Evolutionary conservation across 2,329 filamentous ascomycete genomes (phyloP).

Genomic region (Fusarium chuoi): DNA sequence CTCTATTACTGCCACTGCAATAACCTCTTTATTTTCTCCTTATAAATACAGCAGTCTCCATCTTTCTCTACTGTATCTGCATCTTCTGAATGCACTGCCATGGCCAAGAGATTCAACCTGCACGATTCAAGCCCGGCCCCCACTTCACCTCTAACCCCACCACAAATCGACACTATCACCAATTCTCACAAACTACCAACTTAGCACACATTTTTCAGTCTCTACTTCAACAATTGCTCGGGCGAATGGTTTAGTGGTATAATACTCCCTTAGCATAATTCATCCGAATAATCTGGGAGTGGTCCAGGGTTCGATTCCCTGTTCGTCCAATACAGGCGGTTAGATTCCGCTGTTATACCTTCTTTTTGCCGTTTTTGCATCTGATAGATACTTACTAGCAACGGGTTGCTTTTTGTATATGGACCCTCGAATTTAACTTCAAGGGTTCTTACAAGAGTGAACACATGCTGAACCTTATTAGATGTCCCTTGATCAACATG

Average conservation of each 20-base stretch:
- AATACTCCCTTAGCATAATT: conserved; percentile 49
- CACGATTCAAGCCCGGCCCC: conserved; percentile 9
- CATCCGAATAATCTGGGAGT: conserved; percentile 42
- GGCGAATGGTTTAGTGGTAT: conserved; percentile 51
- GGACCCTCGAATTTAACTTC: neutral
- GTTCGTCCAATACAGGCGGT: conserved; percentile 46
- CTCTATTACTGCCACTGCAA: accelerated
- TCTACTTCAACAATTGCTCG: neutral
- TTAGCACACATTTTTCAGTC: neutral
- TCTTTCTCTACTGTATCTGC: neutral
- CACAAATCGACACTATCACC: conserved; percentile 10
- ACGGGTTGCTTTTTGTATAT: neutral
- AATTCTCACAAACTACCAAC: neutral
- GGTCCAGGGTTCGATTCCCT: conserved; percentile 51
- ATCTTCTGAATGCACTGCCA: neutral
- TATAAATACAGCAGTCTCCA: neutral
- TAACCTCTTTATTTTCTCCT: neutral
- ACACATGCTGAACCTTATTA: neutral
- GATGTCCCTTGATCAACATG: neutral
- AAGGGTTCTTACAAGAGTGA: neutral
- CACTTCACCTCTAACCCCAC: conserved; percentile 10
- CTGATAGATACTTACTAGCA: neutral
- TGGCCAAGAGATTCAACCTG: conserved; percentile 26
- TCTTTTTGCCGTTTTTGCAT: conserved; percentile 20
- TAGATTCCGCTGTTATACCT: conserved; percentile 28